phyloP scores from a whole-genome alignment of 2,329 filamentous ascomycete genomes.

The Microascus cirrosus region DNA sequence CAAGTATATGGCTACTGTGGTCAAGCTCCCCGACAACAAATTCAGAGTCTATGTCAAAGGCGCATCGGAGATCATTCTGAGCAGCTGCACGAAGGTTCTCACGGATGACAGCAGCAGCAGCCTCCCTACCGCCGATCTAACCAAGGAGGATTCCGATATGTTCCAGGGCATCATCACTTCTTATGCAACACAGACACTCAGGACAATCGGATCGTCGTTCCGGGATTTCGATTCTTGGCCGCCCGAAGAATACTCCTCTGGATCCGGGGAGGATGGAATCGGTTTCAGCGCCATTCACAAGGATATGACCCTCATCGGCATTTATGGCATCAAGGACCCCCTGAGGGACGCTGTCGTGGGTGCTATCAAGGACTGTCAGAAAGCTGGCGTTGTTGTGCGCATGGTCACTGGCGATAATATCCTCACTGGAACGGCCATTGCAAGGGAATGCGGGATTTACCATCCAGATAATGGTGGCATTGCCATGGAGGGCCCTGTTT shows the following conservation, averaged over 20 bases:
- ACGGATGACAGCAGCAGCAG: constrained; percentile 36
- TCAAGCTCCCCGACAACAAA: constrained; percentile 28
- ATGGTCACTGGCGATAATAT: constrained; percentile 68
- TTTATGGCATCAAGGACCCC: constrained; percentile 63
- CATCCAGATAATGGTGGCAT: constrained; percentile 37
- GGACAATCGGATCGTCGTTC: constrained; percentile 67
- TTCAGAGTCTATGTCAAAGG: constrained; percentile 40
- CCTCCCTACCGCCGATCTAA: constrained; percentile 40
- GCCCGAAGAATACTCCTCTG: constrained; percentile 38
- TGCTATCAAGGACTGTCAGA: constrained; percentile 52
- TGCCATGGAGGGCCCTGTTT: constrained; percentile 59
- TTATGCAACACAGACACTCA: constrained; percentile 32
- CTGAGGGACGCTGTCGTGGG: constrained; percentile 52
- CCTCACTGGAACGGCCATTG: constrained; percentile 62
- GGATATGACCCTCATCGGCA: constrained; percentile 60
- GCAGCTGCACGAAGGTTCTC: constrained; percentile 25
- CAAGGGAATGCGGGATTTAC: constrained; percentile 60
- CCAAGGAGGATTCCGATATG: constrained; percentile 31
- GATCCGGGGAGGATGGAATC: constrained; percentile 24
- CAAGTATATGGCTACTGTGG: constrained; percentile 46
- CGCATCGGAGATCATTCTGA: constrained; percentile 41
- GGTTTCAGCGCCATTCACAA: constrained; percentile 44
- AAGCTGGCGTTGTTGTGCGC: constrained; percentile 55
- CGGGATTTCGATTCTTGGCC: constrained; percentile 72
- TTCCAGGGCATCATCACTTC: constrained; percentile 7